A percentile compares a stretch with the other conserved stretches of the same genome.
These are phyloP conservation scores for Allium fistulosum DNA, from an alignment of 106 monocot species.

Conservation along the genomic window DNA sequence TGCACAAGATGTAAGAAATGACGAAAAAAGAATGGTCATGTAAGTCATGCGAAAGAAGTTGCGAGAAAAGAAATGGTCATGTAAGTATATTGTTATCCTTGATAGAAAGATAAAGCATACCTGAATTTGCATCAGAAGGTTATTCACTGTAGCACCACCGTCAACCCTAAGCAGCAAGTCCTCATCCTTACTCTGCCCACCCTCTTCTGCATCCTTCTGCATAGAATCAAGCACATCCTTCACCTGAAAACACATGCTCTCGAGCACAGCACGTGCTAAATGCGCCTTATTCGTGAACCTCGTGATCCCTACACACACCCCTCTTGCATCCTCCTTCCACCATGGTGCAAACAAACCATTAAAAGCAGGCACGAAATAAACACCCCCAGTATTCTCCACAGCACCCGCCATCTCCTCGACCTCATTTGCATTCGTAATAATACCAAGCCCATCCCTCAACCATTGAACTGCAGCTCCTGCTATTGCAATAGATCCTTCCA, in stretches of 20 bases:
- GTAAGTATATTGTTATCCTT: too few relatives aligned
- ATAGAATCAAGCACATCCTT: constrained; percentile 88
- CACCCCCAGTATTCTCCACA: constrained; percentile 73
- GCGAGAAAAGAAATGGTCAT: too few relatives aligned
- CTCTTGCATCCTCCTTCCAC: constrained; percentile 95
- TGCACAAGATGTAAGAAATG: neutral
- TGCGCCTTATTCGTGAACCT: constrained; percentile 75
- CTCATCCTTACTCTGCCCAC: constrained; percentile 19
- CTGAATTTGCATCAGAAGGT: constrained; percentile 93
- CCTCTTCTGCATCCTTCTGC: constrained; percentile 68
- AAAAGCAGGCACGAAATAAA: constrained; percentile 92
- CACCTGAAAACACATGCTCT: constrained; percentile 96
- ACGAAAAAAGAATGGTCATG: neutral
- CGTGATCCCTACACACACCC: constrained; percentile 69
- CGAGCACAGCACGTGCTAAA: constrained; percentile 77
- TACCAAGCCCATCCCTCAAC: constrained; percentile 81
- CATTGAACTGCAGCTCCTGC: constrained; percentile 99
- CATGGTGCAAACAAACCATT: constrained; percentile 95
- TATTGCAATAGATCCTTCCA: constrained; percentile 93
- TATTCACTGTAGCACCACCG: constrained; percentile 88
- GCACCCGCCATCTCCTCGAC: constrained; percentile 50
- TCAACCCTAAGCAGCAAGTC: constrained; percentile 83
- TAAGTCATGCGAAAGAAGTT: neutral
- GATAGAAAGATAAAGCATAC: constrained; percentile 18
- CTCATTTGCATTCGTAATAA: constrained; percentile 52